Evolutionary conservation across 352 stramenopile species (phyloP), one percentile per base, ranked within the genome.

Genomic region (Phytopythium oedochilum): DNA sequence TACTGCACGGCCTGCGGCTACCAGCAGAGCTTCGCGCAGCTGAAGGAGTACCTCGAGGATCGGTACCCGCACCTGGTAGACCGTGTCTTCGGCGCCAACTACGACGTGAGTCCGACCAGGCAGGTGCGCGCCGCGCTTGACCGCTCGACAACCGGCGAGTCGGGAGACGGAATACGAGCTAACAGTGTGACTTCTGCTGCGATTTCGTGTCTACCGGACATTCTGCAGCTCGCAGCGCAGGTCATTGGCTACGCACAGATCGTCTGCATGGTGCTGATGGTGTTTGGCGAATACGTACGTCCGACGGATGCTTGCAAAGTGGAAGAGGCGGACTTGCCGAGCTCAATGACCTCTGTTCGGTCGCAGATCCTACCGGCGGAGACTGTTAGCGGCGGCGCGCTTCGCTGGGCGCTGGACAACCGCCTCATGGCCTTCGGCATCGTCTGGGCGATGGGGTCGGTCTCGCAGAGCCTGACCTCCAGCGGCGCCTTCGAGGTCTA

Each of bases 401-500:
- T 91, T 18, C 68, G 81, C 28, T 89, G 86, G 75, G 75, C 73
- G 40, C 60, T 83, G 50, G 69, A 90, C 59, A 94, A 94, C 64
- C 78, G 78, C 50, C 75, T 92, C 34, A 62, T 54, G 4, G 76
- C 70, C 45, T 89, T 94, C 58, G 73, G 81, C 26, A 59, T 89
- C 15, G 75, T 92, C 18, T 32, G 92, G 54, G 60, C 88, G 45
- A 68, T 92, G 43, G 81, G 83, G 7, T 75, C 73, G 0, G 34
- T 83, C 12, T 83, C 83, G 5, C 82, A 85, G 52, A 70, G 65
- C 18, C 70, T 94, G 48, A 63, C 86, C 42, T 78, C 83, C 14
- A 79, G 81, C 2, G 83, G 83, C 12, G 83, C 81, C 10, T 94
- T 94, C 25, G 83, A 94, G 65, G 78, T 94, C 29, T 89, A 80